Percentiles rank a stretch among this genome's conserved stretches.
Evolutionary conservation across 306 rosid genomes (phyloP).

Genomic region (Vachellia pachyceras): DNA sequence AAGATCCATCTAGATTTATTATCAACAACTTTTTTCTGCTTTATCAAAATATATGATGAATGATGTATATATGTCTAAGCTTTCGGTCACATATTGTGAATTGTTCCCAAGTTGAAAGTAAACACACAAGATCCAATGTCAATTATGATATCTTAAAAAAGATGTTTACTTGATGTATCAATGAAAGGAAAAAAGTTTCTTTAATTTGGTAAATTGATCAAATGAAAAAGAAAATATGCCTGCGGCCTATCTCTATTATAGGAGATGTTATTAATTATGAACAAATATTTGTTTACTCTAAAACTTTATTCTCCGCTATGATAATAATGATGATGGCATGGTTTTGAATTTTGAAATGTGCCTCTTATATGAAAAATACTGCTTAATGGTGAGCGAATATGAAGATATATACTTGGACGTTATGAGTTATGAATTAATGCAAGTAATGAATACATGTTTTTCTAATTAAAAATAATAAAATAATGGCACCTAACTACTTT

Average conservation of each 20-base stretch:
- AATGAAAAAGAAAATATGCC: not conserved
- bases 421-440: not conserved
- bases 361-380: not conserved
- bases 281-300: not conserved
- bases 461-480: not conserved
- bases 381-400: not conserved
- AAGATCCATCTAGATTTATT: too few species aligned
- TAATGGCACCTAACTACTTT: not conserved
- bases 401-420: not conserved
- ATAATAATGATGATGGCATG: not conserved
- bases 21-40: not conserved
- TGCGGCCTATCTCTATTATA: not conserved
- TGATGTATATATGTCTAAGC: not conserved
- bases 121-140: not conserved
- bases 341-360: not conserved
- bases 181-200: not conserved
- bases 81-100: not conserved
- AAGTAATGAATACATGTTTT: not conserved
- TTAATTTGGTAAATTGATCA: not conserved
- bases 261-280: not conserved
- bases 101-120: not conserved
- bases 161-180: not conserved
- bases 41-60: not conserved
- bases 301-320: not conserved
- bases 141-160: not conserved